Conservation (phyloP, 2,329 filamentous ascomycete species). For the Paecilomyces dactylethromorphus region DNA sequence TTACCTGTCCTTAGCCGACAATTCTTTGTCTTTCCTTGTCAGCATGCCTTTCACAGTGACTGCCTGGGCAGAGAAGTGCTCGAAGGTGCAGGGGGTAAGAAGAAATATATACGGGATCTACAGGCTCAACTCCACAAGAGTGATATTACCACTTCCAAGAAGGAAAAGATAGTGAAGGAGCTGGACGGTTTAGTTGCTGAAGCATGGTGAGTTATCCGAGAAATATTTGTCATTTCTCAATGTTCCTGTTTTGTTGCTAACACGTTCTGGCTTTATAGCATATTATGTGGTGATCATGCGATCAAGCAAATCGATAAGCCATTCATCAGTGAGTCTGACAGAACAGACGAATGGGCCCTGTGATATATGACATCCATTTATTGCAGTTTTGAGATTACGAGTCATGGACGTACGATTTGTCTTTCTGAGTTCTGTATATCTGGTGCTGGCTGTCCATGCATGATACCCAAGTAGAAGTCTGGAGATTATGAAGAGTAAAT, state of each 20-base stretch:
- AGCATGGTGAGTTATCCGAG: constrained; percentile 61
- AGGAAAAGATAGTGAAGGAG: constrained; percentile 79
- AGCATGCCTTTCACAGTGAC: constrained; percentile 95
- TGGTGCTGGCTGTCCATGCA: neutral
- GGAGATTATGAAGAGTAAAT: neutral
- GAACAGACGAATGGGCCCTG: constrained; percentile 72
- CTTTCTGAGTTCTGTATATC: neutral
- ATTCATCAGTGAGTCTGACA: constrained; percentile 69
- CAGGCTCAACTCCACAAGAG: constrained; percentile 78
- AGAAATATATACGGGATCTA: constrained; percentile 74
- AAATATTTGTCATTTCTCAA: neutral
- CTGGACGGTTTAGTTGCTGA: constrained; percentile 87
- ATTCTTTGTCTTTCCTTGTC: constrained; percentile 98
- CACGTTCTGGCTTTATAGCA: constrained; percentile 47
- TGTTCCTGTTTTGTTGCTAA: constrained; percentile 4
- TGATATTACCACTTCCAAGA: constrained; percentile 59
- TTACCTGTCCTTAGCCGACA: constrained; percentile 81
- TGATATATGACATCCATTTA: constrained; percentile 25
- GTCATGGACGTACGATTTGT: neutral
- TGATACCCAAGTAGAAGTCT: neutral
- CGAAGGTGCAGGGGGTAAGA: constrained; percentile 71
- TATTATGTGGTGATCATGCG: constrained; percentile 88
- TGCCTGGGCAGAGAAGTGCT: constrained; percentile 83
- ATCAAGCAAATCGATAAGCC: constrained; percentile 93
- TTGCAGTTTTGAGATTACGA: neutral